Percentiles rank a stretch among this genome's conserved stretches.
phyloP scores from a whole-genome alignment of 2,329 filamentous ascomycete species.

The Fusarium oligoseptatum region DNA sequence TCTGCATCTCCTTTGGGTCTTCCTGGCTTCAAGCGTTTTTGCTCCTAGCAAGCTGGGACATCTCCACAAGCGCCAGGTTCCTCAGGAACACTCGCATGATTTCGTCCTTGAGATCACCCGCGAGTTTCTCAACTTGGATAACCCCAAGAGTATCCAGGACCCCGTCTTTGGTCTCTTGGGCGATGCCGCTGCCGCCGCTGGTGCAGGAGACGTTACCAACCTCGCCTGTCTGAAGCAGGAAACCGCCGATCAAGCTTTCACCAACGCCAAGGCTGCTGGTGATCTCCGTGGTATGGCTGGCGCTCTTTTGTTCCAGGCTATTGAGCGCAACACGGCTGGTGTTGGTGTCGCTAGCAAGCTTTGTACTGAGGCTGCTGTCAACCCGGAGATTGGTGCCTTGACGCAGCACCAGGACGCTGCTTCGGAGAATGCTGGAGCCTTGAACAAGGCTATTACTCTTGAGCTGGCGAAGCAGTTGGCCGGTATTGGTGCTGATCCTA shows the following conservation, averaged over 20 bases:
- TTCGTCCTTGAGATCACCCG: constrained; percentile 61
- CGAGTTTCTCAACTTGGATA: constrained; percentile 59
- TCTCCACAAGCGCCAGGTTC: constrained; percentile 58
- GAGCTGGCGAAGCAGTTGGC: constrained; percentile 71
- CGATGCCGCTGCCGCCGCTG: constrained; percentile 58
- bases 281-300: constrained; percentile 67
- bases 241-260: constrained; percentile 70
- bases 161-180: constrained; percentile 63
- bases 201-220: constrained; percentile 57
- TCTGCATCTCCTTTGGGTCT: neutral
- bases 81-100: constrained; percentile 69
- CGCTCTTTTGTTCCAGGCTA: constrained; percentile 66
- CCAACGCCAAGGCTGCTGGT: constrained; percentile 66
- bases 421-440: constrained; percentile 64
- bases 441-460: constrained; percentile 73
- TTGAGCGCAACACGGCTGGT: constrained; percentile 64
- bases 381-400: constrained; percentile 75
- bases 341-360: constrained; percentile 39
- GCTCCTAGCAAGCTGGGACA: constrained; percentile 3
- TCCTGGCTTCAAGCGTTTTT: constrained; percentile 20
- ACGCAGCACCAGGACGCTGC: constrained; percentile 78
- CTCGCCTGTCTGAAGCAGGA: constrained; percentile 62
- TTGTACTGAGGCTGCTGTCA: constrained; percentile 69
- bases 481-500: constrained; percentile 72
- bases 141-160: constrained; percentile 66